These are phyloP conservation scores for Citrus reticulata DNA, from an alignment of 345 rosid genomes.

Conservation along the genomic window DNA sequence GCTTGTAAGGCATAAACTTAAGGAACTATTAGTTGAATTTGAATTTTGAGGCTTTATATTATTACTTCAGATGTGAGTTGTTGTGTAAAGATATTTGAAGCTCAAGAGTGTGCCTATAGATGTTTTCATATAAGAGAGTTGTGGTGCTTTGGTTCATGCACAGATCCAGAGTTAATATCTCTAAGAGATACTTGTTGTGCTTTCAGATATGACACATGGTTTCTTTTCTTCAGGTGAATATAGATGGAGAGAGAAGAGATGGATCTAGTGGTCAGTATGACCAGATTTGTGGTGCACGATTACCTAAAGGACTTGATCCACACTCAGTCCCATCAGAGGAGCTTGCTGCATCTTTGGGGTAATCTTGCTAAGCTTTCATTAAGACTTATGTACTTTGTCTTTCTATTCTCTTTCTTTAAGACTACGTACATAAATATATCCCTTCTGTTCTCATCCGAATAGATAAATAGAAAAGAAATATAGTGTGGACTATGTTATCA, in stretches of 20 bases:
- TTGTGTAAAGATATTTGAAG: background rate
- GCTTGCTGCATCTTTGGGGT: constrained; percentile 94
- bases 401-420: background rate
- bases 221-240: constrained; percentile 42
- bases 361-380: constrained; percentile 8
- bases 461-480: background rate
- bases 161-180: background rate
- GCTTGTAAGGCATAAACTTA: background rate
- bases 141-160: background rate
- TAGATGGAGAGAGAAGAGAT: constrained; percentile 59
- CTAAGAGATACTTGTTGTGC: constrained; percentile 6
- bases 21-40: background rate
- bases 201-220: background rate
- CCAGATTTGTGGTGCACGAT: constrained; percentile 78
- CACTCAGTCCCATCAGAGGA: constrained; percentile 90
- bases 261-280: constrained; percentile 56
- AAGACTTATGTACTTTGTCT: constrained; percentile 5
- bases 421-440: background rate
- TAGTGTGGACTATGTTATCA: background rate
- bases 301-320: constrained; percentile 94
- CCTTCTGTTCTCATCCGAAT: background rate
- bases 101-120: background rate
- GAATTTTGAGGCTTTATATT: background rate
- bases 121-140: background rate
- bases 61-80: background rate